These are phyloP conservation scores for Stylosanthes scabra DNA, from an alignment of 331 rosid species.

Conservation along the genomic window DNA sequence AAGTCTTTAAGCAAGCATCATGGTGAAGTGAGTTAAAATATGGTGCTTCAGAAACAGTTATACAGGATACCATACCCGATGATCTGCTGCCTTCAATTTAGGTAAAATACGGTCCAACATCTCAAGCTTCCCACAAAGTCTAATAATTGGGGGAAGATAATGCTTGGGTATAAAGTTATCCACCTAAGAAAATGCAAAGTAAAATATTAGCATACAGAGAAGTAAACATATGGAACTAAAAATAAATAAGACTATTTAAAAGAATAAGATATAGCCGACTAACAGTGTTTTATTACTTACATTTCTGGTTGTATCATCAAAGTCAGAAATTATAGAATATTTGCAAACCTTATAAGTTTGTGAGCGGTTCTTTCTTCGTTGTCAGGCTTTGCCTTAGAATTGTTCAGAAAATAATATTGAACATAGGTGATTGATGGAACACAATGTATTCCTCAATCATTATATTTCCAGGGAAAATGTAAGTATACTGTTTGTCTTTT, in stretches of 20 bases:
- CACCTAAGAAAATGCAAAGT: constrained; percentile 62
- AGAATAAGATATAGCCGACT: background rate
- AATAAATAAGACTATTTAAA: constrained; percentile 10
- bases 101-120: constrained; percentile 97
- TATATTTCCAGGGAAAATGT: constrained; percentile 6
- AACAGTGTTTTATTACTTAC: background rate
- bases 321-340: constrained; percentile 7
- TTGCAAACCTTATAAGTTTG: background rate
- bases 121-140: constrained; percentile 99
- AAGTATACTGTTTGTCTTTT: constrained; percentile 1
- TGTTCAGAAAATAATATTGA: background rate
- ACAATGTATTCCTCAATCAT: background rate
- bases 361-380: background rate
- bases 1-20: background rate
- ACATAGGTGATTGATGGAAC: background rate
- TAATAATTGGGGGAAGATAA: constrained; percentile 87
- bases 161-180: constrained; percentile 88
- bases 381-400: background rate
- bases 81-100: constrained; percentile 96
- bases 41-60: background rate
- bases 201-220: constrained; percentile 29
- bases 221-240: constrained; percentile 29
- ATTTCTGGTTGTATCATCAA: background rate
- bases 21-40: constrained; percentile 22
- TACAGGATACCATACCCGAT: constrained; percentile 72